Percentiles rank a stretch among this genome's conserved stretches.
phyloP scores from a whole-genome alignment of 495 filamentous ascomycete species.

The Tuber aestivum region DNA sequence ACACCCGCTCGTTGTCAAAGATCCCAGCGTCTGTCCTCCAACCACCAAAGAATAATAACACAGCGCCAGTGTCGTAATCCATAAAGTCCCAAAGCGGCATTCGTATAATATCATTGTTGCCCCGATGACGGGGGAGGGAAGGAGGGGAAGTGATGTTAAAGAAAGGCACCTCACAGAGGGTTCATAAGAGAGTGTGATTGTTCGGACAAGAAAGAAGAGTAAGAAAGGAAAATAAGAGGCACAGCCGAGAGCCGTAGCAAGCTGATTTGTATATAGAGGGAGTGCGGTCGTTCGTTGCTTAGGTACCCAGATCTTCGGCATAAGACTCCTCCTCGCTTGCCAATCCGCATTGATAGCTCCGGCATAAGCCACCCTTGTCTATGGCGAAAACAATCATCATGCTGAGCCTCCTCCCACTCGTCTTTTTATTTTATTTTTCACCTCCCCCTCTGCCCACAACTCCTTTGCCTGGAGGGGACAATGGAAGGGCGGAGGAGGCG shows the following conservation, averaged over 20 bases:
- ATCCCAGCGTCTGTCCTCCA: constrained; percentile 5
- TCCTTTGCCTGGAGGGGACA: background rate
- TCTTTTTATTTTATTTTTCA: too few species aligned
- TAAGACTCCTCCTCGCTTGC: background rate
- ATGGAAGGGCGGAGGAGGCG: background rate
- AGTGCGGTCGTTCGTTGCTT: background rate
- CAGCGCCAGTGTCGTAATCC: background rate
- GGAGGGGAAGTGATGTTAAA: background rate
- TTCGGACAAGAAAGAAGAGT: background rate
- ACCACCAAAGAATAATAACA: background rate
- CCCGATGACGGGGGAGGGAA: background rate
- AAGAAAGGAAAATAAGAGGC: background rate
- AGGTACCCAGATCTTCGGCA: background rate
- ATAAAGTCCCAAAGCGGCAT: background rate
- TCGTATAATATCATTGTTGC: background rate
- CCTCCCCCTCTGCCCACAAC: background rate
- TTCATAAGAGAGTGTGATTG: background rate
- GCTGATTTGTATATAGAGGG: constrained; percentile 1
- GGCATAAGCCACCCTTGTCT: constrained; percentile 4
- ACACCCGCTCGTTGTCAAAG: background rate
- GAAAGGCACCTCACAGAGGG: constrained; percentile 2
- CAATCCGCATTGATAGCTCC: background rate
- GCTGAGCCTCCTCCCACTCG: background rate
- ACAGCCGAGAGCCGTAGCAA: background rate
- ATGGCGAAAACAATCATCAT: background rate